Base-by-base conservation (phyloP, 306 rosid genomes). In the Cucurbita ficifolia region DNA sequence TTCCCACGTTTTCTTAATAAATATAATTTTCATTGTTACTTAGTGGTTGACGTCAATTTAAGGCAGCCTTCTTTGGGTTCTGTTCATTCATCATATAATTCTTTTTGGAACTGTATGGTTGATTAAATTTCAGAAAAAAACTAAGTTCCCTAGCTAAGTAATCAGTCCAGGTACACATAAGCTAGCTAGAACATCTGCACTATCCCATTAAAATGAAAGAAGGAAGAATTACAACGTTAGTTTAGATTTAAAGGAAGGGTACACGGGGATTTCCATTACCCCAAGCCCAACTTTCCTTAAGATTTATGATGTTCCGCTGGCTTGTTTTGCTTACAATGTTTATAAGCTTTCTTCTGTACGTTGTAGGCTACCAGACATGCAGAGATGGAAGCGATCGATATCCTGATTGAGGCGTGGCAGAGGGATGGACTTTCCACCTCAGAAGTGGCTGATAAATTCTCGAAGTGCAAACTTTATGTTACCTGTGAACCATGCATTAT, bases 401-500 rank as follows among this genome's bases (percentile, higher is more conserved):
- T 75, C 75, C 88, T 91, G 77, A 79, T 94, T 45, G 84, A 84
- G 80, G 82, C 78, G 79, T 91, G 97, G 96, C 90, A 77, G 82
- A 85, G 83, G 76, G 78, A 75, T 40, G 88, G 89, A 75, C 86
- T 83, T 83, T 86, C 96, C 52, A 74, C 53, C 55, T 76, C 76
- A 6, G 86, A 91, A 81, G 84, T 86, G 60, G 88, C 97, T 33
- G 83, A 87, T 70, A 85, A 72, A 8, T 77, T 91, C 79, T 84
- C 96, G 29, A 85, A 83, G 36, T 89, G 96, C 77, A 60, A 75
- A 72, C 92, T 94, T 50, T 91, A 84, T 83, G 99, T 94, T 77
- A 89, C 97, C 21, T 91, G 97, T 85, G 99, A 94, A 80, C 97
- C 96, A 2, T 91, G 99, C 86, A 94, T 91, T 76, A 94, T 91